phyloP scores from a whole-genome alignment of 2,329 filamentous ascomycete species.

The Xylariaceae sp. region DNA sequence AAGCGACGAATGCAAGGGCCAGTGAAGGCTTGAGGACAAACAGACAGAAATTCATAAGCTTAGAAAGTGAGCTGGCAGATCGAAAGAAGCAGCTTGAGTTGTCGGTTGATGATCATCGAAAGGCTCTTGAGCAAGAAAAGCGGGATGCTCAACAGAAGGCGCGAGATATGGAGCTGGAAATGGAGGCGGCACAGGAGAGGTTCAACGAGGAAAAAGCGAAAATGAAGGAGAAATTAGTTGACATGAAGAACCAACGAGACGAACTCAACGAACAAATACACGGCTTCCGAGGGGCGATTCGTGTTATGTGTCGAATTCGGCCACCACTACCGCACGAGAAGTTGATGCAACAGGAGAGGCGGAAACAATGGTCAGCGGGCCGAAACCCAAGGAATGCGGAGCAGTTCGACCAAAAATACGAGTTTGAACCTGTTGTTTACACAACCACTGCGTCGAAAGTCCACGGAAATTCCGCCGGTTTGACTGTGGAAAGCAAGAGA shows the following conservation, averaged over 20 bases:
- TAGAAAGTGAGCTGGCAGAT: conserved; percentile 4
- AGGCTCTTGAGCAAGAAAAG: background rate
- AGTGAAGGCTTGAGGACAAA: background rate
- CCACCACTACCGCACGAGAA: conserved; percentile 75
- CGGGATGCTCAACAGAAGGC: background rate
- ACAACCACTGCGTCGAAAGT: conserved; percentile 1
- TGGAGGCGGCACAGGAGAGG: background rate
- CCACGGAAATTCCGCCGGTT: conserved; percentile 13
- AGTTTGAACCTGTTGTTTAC: conserved; percentile 3
- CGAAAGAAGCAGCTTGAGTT: background rate
- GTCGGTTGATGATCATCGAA: background rate
- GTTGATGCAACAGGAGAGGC: conserved; percentile 60
- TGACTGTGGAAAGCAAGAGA: conserved; percentile 78
- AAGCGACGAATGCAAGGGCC: background rate
- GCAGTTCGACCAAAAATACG: background rate
- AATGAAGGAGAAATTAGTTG: conserved; percentile 15
- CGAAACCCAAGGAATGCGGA: background rate
- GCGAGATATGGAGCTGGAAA: background rate
- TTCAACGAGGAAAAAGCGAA: background rate
- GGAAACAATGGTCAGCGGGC: conserved; percentile 71
- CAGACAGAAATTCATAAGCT: background rate
- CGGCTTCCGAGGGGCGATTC: conserved; percentile 94
- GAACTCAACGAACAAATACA: conserved; percentile 96
- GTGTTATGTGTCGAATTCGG: conserved; percentile 93
- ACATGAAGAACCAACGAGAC: conserved; percentile 60